These are phyloP conservation scores for Kluyveromyces nonfermentans DNA, from an alignment of 805 yeast species.

Conservation along the genomic window DNA sequence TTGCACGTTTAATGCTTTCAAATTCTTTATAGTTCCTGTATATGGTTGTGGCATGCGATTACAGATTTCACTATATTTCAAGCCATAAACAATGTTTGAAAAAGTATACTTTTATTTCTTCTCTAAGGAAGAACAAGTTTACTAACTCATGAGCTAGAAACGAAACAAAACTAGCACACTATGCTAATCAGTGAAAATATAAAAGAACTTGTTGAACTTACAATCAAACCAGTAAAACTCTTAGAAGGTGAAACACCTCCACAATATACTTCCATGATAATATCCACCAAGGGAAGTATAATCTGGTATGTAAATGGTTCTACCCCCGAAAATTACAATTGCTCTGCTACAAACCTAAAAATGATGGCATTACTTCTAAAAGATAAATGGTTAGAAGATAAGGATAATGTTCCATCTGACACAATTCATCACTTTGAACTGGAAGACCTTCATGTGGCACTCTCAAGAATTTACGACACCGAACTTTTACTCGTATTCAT, in stretches of 20 bases:
- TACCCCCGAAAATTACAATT: conserved; percentile 8
- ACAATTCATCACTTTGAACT: conserved; percentile 25
- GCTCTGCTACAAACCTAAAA: conserved; percentile 20
- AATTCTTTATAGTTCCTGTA: no score
- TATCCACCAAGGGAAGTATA: conserved; percentile 23
- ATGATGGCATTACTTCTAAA: conserved; percentile 26
- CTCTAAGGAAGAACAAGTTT: not conserved
- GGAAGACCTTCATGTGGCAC: conserved; percentile 25
- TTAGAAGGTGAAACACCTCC: conserved; percentile 7
- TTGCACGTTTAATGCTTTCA: not conserved
- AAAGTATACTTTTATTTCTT: not conserved
- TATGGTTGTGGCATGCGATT: not conserved
- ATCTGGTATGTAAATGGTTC: conserved; percentile 18
- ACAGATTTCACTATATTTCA: not conserved
- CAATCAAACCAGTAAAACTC: conserved; percentile 14
- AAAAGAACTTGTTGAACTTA: conserved; percentile 11
- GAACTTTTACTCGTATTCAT: conserved; percentile 22
- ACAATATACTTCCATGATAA: conserved; percentile 20
- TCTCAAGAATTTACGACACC: conserved; percentile 23
- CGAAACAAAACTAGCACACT: not conserved
- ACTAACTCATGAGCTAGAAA: not conserved
- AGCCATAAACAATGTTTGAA: no score
- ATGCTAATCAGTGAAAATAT: conserved; percentile 22
- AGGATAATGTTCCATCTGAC: conserved; percentile 5
- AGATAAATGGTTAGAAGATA: conserved; percentile 28